phyloP scores from a whole-genome alignment of 176 grass and related monocot species.

The Leersia perrieri region DNA sequence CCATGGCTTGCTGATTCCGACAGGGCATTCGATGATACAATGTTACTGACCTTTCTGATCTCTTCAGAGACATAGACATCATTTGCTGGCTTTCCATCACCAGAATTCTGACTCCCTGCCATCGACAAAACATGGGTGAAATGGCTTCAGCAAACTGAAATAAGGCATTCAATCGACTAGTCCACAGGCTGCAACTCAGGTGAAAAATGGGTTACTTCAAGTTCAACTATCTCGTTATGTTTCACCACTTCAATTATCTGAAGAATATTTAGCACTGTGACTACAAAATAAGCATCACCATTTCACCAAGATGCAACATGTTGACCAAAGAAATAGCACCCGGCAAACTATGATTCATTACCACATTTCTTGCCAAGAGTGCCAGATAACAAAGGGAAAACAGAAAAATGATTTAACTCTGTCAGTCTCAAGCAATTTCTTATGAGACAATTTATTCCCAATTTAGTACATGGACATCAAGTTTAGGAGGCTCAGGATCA shows the following conservation, averaged over 20 bases:
- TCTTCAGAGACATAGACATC: background rate
- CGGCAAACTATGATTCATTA: background rate
- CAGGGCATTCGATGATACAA: background rate
- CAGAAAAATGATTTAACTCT: background rate
- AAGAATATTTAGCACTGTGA: background rate
- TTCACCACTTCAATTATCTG: too few species aligned
- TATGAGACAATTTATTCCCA: background rate
- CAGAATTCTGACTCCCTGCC: background rate
- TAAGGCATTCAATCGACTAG: background rate
- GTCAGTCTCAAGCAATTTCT: background rate
- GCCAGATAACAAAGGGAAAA: background rate
- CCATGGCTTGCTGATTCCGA: background rate
- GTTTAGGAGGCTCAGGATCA: background rate
- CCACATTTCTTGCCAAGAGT: background rate
- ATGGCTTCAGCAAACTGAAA: background rate
- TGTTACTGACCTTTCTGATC: background rate
- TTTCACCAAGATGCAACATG: background rate
- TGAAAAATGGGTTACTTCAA: background rate
- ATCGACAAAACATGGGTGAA: background rate
- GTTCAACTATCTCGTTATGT: background rate
- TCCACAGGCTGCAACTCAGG: background rate
- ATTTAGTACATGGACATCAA: background rate
- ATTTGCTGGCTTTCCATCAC: background rate
- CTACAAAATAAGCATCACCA: background rate
- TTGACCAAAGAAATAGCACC: background rate